phyloP scores from a whole-genome alignment of 495 filamentous ascomycete species.

The Elasticomyces elasticus region DNA sequence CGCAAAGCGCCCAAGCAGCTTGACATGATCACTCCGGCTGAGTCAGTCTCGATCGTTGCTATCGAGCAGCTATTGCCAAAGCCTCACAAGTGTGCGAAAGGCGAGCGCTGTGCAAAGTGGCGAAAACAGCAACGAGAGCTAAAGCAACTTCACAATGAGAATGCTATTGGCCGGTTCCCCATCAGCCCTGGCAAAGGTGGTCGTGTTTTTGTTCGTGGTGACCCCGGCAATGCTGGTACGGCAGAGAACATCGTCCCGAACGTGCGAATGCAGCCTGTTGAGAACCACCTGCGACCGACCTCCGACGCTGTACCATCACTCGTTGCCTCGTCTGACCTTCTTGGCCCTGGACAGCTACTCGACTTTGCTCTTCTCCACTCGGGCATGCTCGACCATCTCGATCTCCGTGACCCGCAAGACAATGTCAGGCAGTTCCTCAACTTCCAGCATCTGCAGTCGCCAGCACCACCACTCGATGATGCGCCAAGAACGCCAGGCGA shows the following conservation, averaged over 20 bases:
- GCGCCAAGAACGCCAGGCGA: conserved; percentile 19
- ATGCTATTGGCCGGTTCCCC: conserved; percentile 39
- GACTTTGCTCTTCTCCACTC: conserved; percentile 56
- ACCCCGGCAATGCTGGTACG: conserved; percentile 59
- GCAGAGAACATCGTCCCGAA: conserved; percentile 42
- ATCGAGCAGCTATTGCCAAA: conserved; percentile 84
- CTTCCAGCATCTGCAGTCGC: conserved; percentile 54
- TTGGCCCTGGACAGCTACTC: conserved; percentile 55
- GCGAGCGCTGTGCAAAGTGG: conserved; percentile 77
- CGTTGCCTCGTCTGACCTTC: conserved; percentile 79
- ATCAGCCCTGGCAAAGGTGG: conserved; percentile 44
- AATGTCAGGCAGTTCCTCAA: conserved; percentile 80
- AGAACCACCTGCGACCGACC: conserved; percentile 37
- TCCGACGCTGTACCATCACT: conserved; percentile 65
- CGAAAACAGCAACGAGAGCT: conserved; percentile 62
- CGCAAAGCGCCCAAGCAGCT: conserved; percentile 36
- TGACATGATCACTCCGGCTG: conserved; percentile 58
- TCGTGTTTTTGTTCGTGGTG: conserved; percentile 56
- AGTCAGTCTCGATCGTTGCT: conserved; percentile 82
- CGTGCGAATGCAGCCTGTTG: conserved; percentile 19
- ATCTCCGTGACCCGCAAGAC: conserved; percentile 72
- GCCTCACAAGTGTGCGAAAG: conserved; percentile 78
- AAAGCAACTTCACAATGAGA: conserved; percentile 55
- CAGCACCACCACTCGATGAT: conserved; percentile 30
- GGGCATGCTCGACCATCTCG: conserved; percentile 55